Conservation (phyloP, 2,329 filamentous ascomycete genomes). For the Calonectria henricotiae region DNA sequence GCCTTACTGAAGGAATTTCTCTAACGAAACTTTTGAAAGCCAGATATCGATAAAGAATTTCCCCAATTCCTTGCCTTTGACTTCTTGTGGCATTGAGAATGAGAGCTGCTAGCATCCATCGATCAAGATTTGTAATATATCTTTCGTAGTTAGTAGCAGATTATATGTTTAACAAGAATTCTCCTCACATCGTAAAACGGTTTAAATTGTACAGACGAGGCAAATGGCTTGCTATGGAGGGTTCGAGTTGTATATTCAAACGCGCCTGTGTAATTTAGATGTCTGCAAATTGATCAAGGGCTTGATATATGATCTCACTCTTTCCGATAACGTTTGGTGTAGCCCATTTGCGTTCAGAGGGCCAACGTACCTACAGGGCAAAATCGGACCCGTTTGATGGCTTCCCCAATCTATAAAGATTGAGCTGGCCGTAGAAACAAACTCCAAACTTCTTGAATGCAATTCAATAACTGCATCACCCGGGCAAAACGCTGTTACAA, state of each 20-base stretch:
- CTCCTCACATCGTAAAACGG: background rate
- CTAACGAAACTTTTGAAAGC: background rate
- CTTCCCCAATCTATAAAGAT: background rate
- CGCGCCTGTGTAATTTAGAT: background rate
- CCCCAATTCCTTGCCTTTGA: background rate
- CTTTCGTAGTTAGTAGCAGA: background rate
- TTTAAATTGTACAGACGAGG: background rate
- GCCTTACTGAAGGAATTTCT: background rate
- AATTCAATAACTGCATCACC: background rate
- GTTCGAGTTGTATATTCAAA: background rate
- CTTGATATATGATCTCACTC: background rate
- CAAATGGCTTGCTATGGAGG: background rate
- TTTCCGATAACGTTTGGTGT: background rate
- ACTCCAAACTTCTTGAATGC: background rate
- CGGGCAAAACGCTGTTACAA: background rate
- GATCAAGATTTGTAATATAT: background rate
- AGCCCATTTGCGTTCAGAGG: background rate
- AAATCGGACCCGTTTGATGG: background rate
- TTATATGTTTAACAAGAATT: no score
- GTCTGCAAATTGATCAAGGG: fast-evolving
- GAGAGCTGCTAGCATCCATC: background rate
- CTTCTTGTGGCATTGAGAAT: background rate
- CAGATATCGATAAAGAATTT: background rate
- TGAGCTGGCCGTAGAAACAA: background rate
- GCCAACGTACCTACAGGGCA: background rate